phyloP scores from a whole-genome alignment of 371 early-diverging fungal genomes.

The Mucor velutinosus region DNA sequence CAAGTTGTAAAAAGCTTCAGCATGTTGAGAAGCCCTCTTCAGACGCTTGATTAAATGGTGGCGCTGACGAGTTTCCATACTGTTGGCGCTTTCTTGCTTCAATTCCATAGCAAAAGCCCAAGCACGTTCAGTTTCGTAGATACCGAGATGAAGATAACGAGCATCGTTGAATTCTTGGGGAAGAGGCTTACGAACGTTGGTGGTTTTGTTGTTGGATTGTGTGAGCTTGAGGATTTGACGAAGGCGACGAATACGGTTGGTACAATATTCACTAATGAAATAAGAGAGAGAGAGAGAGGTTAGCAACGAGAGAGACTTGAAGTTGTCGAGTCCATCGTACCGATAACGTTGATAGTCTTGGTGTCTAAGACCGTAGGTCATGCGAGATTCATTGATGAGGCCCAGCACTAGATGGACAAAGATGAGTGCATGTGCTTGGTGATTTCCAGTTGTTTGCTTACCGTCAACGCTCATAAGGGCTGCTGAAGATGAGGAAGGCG shows the following conservation, averaged over 20 bases:
- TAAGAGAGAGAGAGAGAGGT: background rate
- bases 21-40: slow-evolving; percentile 62
- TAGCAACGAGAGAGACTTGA: background rate
- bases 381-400: slow-evolving; percentile 70
- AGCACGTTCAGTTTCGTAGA: slow-evolving; percentile 77
- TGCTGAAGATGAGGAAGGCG: background rate
- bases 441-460: background rate
- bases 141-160: slow-evolving; percentile 60
- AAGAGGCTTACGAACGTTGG: slow-evolving; percentile 46
- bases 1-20: slow-evolving; percentile 51
- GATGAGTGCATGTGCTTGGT: background rate
- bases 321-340: slow-evolving; percentile 23
- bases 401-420: slow-evolving; percentile 43
- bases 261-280: slow-evolving; percentile 65
- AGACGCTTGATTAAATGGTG: slow-evolving; percentile 68
- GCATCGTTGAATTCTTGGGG: slow-evolving; percentile 53
- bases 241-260: slow-evolving; percentile 68
- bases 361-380: slow-evolving; percentile 81
- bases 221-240: slow-evolving; percentile 60
- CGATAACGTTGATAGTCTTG: slow-evolving; percentile 83
- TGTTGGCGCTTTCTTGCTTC: slow-evolving; percentile 57
- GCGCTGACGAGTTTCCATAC: slow-evolving; percentile 68
- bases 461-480: slow-evolving; percentile 6
- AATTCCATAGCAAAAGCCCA: slow-evolving; percentile 85
- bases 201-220: slow-evolving; percentile 59